Evolutionary conservation across 768 basidiomycete genomes (phyloP), one percentile per base, ranked within the genome.

Genomic region (Leucosporidium creatinivorum): DNA sequence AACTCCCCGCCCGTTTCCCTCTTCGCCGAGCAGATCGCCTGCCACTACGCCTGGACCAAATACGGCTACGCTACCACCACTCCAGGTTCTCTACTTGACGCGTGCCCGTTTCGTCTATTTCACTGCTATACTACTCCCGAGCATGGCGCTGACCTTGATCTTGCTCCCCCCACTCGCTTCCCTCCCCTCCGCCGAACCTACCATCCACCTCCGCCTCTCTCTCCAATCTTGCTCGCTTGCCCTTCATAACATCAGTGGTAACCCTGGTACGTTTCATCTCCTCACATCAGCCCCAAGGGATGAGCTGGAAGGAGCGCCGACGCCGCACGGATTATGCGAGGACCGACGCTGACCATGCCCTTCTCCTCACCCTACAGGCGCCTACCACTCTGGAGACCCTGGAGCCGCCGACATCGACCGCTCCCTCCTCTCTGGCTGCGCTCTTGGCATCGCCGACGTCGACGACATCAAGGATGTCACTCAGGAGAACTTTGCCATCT

Each of bases 401-500:
- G 57, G 19, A n/a, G n/a, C 36, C 39, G 58, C 12, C 36, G 26
- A 23, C 10, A 19, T 59, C 71, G 70, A 72, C 26, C 1, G 36
- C 10, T 17, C 23, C 54, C 61, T 72, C 25, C 30, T 72, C 31
- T 68, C 70, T 0, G 70, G 70, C 25, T 72, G 70, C 33, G 70
- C 70, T 13, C 62, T 72, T 48, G 70, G 36, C 5, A 72, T 72
- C 30, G 70, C 70, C 39, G 58, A 59, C 58, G 58, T 72, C 30
- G 70, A 72, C 54, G 31, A 66, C 64, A 68, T 72, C 49, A 31
- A 60, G 28, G 58, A 72, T 21, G 70, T 74, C 10, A 66, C 69
- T 28, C 73, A 72, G 49, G 76, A 77, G 70, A 74, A 75, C 67
- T 73, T 77, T 50, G 70, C 67, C 39, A 60, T 76, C 47, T 73